Evolutionary conservation across 345 rosid species (phyloP).

Genomic region (Salix suchowensis): DNA sequence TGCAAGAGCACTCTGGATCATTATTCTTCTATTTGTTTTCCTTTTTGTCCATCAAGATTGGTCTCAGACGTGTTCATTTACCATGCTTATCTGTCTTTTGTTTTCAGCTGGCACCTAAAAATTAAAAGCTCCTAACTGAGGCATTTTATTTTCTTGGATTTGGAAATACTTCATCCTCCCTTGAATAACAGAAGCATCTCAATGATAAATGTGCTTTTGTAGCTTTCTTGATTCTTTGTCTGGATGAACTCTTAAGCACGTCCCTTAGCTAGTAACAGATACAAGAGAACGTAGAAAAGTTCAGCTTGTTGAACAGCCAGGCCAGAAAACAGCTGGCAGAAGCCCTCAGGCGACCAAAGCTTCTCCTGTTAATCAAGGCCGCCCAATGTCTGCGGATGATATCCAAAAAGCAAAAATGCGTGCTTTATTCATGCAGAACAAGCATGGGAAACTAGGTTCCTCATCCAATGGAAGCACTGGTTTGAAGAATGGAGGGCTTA

Average conservation of each 20-base stretch:
- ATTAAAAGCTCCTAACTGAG: not conserved
- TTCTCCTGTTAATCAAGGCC: conserved; percentile 54
- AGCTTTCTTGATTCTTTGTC: not conserved
- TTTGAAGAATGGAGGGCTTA: conserved; percentile 35
- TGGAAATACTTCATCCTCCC: not conserved
- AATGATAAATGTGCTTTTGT: not conserved
- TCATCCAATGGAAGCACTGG: conserved; percentile 42
- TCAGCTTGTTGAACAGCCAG: conserved; percentile 96
- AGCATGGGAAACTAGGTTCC: conserved; percentile 52
- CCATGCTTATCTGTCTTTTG: not conserved
- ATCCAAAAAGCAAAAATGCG: conserved; percentile 97
- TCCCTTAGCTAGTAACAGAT: conserved; percentile 75
- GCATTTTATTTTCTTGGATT: not conserved
- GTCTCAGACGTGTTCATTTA: not conserved
- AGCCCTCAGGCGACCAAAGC: conserved; percentile 57
- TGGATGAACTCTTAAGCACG: not conserved
- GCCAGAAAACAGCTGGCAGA: conserved; percentile 71
- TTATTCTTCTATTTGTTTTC: not conserved
- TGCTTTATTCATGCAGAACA: conserved; percentile 74
- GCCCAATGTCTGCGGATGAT: conserved; percentile 99
- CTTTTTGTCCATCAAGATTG: not conserved
- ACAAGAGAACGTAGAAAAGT: conserved; percentile 84
- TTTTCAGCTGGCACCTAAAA: not conserved
- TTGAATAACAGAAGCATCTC: not conserved
- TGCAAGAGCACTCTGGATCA: not conserved